Conservation (phyloP, 108 stramenopile species). For the Asterionellopsis glacialis region DNA sequence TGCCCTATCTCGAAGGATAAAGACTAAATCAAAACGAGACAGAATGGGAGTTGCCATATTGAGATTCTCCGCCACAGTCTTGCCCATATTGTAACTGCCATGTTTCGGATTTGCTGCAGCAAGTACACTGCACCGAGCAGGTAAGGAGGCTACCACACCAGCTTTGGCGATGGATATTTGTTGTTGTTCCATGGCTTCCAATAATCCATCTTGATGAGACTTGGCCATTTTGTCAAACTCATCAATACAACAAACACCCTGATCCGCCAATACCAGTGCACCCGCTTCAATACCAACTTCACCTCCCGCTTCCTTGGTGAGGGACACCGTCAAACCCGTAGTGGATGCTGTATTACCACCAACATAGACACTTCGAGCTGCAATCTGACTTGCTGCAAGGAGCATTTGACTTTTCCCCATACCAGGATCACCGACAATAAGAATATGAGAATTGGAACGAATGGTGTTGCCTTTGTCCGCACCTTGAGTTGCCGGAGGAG, state of each 20-base stretch:
- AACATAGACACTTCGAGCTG: slow-evolving; percentile 93
- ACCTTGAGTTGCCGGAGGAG: slow-evolving; percentile 43
- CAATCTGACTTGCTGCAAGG: slow-evolving; percentile 82
- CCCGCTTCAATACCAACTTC: slow-evolving; percentile 95
- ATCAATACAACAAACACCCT: slow-evolving; percentile 97
- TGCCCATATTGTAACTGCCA: slow-evolving; percentile 91
- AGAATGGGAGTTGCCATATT: slow-evolving; percentile 92
- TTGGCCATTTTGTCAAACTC: slow-evolving; percentile 97
- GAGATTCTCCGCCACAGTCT: slow-evolving; percentile 92
- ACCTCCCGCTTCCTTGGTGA: slow-evolving; percentile 88
- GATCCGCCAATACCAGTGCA: slow-evolving; percentile 93
- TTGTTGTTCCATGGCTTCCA: slow-evolving; percentile 99
- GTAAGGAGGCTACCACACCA: slow-evolving; percentile 89
- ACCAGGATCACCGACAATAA: slow-evolving; percentile 84
- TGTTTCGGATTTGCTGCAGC: slow-evolving; percentile 98
- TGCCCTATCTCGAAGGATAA: slow-evolving; percentile 91
- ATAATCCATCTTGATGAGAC: slow-evolving; percentile 81
- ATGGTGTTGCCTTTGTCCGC: slow-evolving; percentile 44
- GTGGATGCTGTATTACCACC: slow-evolving; percentile 96
- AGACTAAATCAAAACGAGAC: slow-evolving; percentile 96
- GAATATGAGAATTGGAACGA: slow-evolving; percentile 72
- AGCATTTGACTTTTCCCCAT: slow-evolving; percentile 98
- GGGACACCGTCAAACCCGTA: slow-evolving; percentile 87
- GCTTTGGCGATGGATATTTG: slow-evolving; percentile 96
- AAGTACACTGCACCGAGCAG: slow-evolving; percentile 89